Percentiles rank a stretch among this genome's conserved stretches.
Evolutionary conservation across 1,284 basidiomycete species (phyloP).

Genomic region (Cutaneotrichosporon dermatis): DNA sequence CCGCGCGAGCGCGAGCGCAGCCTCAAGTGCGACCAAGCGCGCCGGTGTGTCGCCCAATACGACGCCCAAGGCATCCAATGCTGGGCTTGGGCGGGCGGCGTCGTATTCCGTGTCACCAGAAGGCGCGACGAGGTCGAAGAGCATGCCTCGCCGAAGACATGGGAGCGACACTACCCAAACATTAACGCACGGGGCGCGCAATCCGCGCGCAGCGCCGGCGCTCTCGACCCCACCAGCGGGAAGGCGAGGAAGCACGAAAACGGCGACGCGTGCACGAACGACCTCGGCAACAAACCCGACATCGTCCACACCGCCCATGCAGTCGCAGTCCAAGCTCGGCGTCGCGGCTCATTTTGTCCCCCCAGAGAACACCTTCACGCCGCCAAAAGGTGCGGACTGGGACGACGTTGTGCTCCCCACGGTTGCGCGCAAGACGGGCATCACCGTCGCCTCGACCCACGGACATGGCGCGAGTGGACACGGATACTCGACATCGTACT

Average conservation of each 20-base stretch:
- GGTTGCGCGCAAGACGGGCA: slow-evolving; percentile 73
- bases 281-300: neutral
- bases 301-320: neutral
- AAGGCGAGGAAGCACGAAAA: too few species aligned
- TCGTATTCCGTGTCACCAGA: neutral
- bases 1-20: too few species aligned
- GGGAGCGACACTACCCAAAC: slow-evolving; percentile 3
- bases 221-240: neutral
- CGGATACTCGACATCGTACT: neutral
- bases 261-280: too few species aligned
- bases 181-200: neutral
- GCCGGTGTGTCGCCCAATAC: neutral
- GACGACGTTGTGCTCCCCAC: slow-evolving; percentile 61
- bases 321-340: slow-evolving; percentile 14
- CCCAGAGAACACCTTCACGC: slow-evolving; percentile 39
- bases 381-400: slow-evolving; percentile 48
- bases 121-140: too few species aligned
- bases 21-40: too few species aligned
- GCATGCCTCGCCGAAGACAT: neutral
- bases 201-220: neutral
- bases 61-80: neutral
- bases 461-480: neutral
- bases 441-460: neutral
- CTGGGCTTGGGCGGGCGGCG: neutral
- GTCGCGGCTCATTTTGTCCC: slow-evolving; percentile 44